Conservation (phyloP, 169 alveolate genomes). For the Eimeria necatrix region DNA sequence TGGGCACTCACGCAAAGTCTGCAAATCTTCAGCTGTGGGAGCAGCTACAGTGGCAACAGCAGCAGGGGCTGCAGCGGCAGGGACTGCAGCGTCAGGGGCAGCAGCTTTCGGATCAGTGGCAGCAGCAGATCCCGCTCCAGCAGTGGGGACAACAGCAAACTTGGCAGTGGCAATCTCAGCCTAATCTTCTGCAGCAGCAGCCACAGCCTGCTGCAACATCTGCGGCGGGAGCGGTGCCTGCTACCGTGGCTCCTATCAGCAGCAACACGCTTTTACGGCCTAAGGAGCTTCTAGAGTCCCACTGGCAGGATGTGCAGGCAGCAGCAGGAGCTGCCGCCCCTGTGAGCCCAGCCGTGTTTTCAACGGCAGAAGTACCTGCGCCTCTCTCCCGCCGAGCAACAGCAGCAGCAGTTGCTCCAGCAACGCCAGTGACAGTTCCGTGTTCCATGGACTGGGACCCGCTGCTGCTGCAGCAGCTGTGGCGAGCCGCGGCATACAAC, state of each 20-base stretch:
- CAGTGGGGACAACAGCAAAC: neutral
- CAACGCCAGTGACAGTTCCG: neutral
- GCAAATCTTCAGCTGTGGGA: neutral
- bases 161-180: neutral
- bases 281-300: neutral
- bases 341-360: neutral
- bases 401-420: slow-evolving; percentile 29
- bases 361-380: neutral
- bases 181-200: neutral
- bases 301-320: neutral
- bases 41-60: slow-evolving; percentile 12
- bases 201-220: neutral
- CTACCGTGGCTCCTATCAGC: slow-evolving; percentile 21
- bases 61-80: neutral
- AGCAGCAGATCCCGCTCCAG: neutral
- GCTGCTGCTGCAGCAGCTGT: slow-evolving; percentile 51
- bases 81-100: neutral
- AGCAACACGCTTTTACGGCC: neutral
- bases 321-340: neutral
- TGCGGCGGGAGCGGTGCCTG: neutral
- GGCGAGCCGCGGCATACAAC: neutral
- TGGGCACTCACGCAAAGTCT: neutral
- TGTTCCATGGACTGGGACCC: slow-evolving; percentile 20
- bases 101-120: neutral
- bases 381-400: neutral